Conservation (phyloP, 2,329 filamentous ascomycete genomes). For the Pyricularia grisea region DNA sequence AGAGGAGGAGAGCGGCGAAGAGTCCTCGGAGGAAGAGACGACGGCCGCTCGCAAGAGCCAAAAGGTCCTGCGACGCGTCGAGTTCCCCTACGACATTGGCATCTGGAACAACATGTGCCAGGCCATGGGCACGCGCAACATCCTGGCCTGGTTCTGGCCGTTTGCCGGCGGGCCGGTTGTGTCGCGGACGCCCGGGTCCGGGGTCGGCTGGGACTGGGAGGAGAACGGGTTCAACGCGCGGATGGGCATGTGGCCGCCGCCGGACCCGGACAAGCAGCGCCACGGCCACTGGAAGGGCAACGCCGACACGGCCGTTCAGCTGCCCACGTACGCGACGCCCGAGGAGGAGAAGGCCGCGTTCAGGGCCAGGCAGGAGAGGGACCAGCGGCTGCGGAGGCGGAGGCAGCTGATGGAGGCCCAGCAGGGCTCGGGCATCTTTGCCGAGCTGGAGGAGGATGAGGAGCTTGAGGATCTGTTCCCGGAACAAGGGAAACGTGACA, state of each 20-base stretch:
- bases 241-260: constrained; percentile 52
- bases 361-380: constrained; percentile 35
- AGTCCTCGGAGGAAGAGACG: constrained; percentile 23
- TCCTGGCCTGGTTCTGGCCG: constrained; percentile 61
- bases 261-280: constrained; percentile 51
- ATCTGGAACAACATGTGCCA: constrained; percentile 65
- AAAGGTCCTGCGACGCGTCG: constrained; percentile 37
- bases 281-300: constrained; percentile 28
- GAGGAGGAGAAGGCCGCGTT: constrained; percentile 41
- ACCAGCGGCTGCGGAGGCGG: constrained; percentile 25
- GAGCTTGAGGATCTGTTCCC: constrained; percentile 23
- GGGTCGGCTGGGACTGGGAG: constrained; percentile 51
- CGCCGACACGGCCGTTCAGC: constrained; percentile 10
- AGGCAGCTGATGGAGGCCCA: constrained; percentile 1
- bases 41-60: not conserved
- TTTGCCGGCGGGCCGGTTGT: constrained; percentile 43
- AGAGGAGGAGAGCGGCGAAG: constrained; percentile 12
- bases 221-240: constrained; percentile 69
- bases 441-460: constrained; percentile 43
- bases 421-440: constrained; percentile 27
- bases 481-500: constrained; percentile 12
- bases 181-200: constrained; percentile 22
- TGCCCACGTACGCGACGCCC: constrained; percentile 21
- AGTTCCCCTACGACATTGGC: constrained; percentile 77
- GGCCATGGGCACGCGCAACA: constrained; percentile 63